Evolutionary conservation across 2,329 filamentous ascomycete genomes (phyloP), one percentile per base, ranked within the genome.

Genomic region (Colletotrichum lini): DNA sequence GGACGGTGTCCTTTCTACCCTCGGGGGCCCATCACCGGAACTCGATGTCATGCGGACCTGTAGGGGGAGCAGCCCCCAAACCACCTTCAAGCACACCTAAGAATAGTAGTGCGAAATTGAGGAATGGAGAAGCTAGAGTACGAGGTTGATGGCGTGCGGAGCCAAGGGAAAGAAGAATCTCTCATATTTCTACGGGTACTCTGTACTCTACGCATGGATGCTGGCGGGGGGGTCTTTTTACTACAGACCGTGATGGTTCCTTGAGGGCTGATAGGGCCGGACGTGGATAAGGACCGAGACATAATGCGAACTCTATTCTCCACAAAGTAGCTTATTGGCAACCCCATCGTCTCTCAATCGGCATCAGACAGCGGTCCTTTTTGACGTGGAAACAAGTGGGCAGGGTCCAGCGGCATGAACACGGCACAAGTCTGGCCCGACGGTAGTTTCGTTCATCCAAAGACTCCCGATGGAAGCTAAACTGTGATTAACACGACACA

Each of bases 281-380:
- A 61, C 54, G 57, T 67, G 63, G 30, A 54, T 42, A n/a, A 42
- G 21, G 53, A 57, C 42, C 63, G 49, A 66, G 57, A 35, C 30
- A 57, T 38, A 30, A 67, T 70, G 67, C 38, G 8, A 67, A 62
- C 68, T 57, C 44, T 52, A 47, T 16, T 58, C 68, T 57, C 50
- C 38, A 70, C 38, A 38, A 45, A 26, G 47, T 59, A 40, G 38
- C n/a, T 26, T 26, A 15, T 54, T 52, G 45, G 53, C 60, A 60
- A 61, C 18, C 30, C n/a, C 21, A 26, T 4, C 35, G 26, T 35
- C 49, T 21, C 61, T 26, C n/a, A 10, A 15, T 16, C 47, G 49
- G 18, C 40, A 56, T 18, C 26, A 8, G 45, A 5, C 45, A 40
- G 4, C 21, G 18, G 15, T 15, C 16, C 13, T 15, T 23, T 40